phyloP scores from a whole-genome alignment of 305 asterid species.

The Solanum hybrid region DNA sequence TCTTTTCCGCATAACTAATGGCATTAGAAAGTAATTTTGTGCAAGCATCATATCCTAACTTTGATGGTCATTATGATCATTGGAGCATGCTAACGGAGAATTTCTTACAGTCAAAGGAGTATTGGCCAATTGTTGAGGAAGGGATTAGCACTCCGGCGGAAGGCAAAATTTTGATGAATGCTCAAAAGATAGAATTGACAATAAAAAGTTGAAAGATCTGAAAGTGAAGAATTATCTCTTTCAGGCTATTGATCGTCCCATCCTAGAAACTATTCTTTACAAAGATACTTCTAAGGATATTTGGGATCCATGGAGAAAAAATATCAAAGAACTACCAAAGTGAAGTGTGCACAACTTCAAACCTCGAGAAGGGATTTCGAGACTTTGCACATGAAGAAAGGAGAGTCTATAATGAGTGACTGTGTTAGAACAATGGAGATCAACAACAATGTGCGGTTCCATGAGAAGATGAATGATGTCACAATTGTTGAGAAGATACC shows the following conservation, averaged over 20 bases:
- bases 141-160: neutral
- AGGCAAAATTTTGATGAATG: neutral
- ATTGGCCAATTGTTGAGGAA: no score
- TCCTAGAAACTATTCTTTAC: neutral
- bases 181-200: neutral
- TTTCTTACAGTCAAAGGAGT: no score
- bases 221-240: neutral
- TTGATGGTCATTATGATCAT: no score
- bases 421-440: neutral
- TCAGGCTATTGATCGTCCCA: neutral
- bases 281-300: neutral
- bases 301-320: neutral
- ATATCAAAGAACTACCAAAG: neutral
- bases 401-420: neutral
- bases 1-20: no score
- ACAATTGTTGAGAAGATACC: neutral
- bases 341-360: neutral
- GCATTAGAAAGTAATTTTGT: no score
- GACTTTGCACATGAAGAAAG: neutral
- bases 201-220: neutral
- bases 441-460: neutral
- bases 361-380: neutral
- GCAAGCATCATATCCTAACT: no score
- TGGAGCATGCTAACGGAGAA: no score
- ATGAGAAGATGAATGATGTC: neutral